These are phyloP conservation scores for Fomitopsis serialis DNA, from an alignment of 768 basidiomycete species.

Conservation along the genomic window DNA sequence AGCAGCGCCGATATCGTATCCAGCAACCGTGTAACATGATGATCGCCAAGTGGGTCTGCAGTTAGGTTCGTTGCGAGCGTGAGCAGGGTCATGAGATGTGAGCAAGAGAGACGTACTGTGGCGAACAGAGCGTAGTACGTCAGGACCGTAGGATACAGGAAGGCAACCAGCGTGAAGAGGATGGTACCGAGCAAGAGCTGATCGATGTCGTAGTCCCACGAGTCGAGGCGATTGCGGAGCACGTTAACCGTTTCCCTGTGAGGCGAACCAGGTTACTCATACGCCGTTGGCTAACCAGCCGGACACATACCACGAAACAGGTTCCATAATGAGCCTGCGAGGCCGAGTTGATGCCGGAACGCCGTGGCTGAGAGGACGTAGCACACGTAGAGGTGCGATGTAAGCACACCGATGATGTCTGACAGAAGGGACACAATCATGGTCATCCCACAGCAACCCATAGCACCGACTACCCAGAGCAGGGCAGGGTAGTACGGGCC, in stretches of 20 bases:
- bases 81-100: not conserved
- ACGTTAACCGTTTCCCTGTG: conserved; percentile 87
- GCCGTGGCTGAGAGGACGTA: conserved; percentile 58
- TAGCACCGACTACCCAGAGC: conserved; percentile 21
- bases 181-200: conserved; percentile 94
- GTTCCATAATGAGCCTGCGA: conserved; percentile 73
- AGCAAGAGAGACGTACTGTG: conserved; percentile 31
- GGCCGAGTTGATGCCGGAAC: conserved; percentile 55
- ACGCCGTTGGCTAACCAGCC: no score
- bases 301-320: conserved; percentile 72
- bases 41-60: conserved; percentile 47
- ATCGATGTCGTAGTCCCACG: conserved; percentile 88
- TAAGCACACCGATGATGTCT: conserved; percentile 63
- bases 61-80: not conserved
- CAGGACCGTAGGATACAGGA: conserved; percentile 80
- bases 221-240: conserved; percentile 81
- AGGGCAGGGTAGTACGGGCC: conserved; percentile 33
- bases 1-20: conserved; percentile 71
- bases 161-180: conserved; percentile 75
- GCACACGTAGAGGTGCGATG: conserved; percentile 66
- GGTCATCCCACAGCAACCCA: conserved; percentile 47
- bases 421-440: conserved; percentile 59
- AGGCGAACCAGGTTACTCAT: no score
- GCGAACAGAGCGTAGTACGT: conserved; percentile 86
- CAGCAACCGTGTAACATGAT: conserved; percentile 57